Base-by-base conservation (phyloP, 1,284 basidiomycete genomes). In the Grifola frondosa region DNA sequence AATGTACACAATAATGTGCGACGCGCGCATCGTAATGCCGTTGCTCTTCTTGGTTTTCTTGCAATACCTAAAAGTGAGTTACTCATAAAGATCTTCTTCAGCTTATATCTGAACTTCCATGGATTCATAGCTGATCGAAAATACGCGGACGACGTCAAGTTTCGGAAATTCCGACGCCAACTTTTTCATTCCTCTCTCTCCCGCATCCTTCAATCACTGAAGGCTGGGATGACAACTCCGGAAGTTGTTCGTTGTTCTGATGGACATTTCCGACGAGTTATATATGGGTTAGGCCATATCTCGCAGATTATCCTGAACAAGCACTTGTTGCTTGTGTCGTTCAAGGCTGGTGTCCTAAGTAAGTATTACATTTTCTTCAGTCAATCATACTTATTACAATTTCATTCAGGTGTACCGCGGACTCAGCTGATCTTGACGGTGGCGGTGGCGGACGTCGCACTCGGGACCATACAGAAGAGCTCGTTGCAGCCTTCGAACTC, bases 201-300 rank as follows among this genome's bases (percentile, higher is more conserved):
- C 1, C 20, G 17, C 0, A 57, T 63, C 20, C 42, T 61, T 2
- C 12, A 41, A 6, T 17, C 45, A 15, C 32, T 60, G 2, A 42
- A 36, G 11, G 44, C 51, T 1, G 42, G 17, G 8, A 63, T 63
- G 55, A 46, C 43, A 19, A 46, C 20, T 0, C 57, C 56, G 7
- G 49, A 59, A 12, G 37, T 62, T 1, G 35, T 50, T 0, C 44
- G 25, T 3, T 65, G 62, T 36, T 15, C 44, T 2, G 61, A 52
- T 21, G 41, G 48, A 3, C 41, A 50, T 19, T 52, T 30, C 17
- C 40, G 44, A 6, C 33, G 40, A 3, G 31, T 37, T 2, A 45
- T 54, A 22, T 55, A 46, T 21, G 39, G 34, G 8, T 44, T 50
- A 50, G 50, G 1, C 53, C 45, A 3, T 48, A 41, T 28, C 49